Percentiles rank a stretch among this genome's conserved stretches.
Evolutionary conservation across 441 rosid genomes (phyloP).

Genomic region (Jatropha multifida): DNA sequence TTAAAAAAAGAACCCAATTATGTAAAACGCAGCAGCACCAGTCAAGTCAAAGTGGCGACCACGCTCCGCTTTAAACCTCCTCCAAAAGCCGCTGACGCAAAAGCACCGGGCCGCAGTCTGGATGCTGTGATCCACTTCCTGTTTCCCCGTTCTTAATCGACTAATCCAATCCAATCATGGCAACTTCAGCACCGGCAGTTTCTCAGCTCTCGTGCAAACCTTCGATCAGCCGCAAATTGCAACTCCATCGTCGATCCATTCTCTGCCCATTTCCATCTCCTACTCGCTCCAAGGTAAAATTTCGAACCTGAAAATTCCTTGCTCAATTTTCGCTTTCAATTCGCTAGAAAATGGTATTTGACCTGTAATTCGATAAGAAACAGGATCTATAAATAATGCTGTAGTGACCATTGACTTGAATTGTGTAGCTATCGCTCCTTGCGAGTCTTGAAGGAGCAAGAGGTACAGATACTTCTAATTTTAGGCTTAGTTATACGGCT

Average conservation of each 20-base stretch:
- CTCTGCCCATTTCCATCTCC: constrained; percentile 18
- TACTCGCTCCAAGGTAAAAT: constrained; percentile 45
- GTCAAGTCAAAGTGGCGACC: too few species aligned
- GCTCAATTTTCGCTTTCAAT: not conserved
- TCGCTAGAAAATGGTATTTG: not conserved
- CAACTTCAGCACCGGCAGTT: constrained; percentile 32
- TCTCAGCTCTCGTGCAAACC: constrained; percentile 64
- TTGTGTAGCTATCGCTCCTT: constrained; percentile 44
- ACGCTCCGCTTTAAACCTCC: too few species aligned
- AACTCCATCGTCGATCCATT: constrained; percentile 37
- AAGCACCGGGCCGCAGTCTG: too few species aligned
- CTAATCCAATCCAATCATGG: constrained; percentile 12
- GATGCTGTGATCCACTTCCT: not conserved
- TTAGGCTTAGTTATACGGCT: constrained; percentile 37
- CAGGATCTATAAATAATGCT: not conserved
- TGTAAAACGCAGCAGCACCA: too few species aligned
- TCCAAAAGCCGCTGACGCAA: too few species aligned
- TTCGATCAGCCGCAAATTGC: constrained; percentile 47
- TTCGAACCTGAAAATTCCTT: not conserved
- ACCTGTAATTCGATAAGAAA: not conserved
- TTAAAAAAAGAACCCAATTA: too few species aligned
- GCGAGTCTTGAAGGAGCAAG: constrained; percentile 48
- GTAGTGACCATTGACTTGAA: not conserved
- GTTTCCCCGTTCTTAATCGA: not conserved
- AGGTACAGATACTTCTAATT: constrained; percentile 29